phyloP scores from a whole-genome alignment of 2,329 filamentous ascomycete species.

The Epichloe gansuensis region DNA sequence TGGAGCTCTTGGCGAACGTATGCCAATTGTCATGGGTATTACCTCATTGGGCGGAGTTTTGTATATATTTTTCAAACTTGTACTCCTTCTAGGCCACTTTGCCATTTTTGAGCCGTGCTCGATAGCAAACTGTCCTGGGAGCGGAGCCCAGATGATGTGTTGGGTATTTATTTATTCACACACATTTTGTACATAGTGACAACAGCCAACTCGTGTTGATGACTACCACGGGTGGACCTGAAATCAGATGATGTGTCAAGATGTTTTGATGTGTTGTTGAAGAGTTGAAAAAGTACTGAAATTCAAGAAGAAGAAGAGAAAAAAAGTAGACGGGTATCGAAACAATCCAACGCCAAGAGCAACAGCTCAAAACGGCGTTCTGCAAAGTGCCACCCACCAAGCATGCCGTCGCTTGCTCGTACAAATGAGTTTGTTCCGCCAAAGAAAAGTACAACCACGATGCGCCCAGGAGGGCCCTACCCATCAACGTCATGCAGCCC shows the following conservation, averaged over 20 bases:
- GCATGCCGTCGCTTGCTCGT: too few relatives aligned
- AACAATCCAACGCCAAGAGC: not conserved
- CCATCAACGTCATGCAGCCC: not conserved
- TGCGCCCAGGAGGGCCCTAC: not conserved
- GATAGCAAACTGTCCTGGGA: not conserved
- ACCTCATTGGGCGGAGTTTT: conserved; percentile 8
- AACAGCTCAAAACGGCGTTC: not conserved
- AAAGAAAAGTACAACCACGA: too few relatives aligned
- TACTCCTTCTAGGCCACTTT: not conserved
- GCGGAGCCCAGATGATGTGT: not conserved
- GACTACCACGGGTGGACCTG: too few relatives aligned
- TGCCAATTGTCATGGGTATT: not conserved
- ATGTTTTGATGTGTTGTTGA: too few relatives aligned
- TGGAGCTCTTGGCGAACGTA: not conserved
- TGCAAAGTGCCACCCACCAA: not conserved
- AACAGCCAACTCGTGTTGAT: not conserved
- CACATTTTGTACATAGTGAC: not conserved
- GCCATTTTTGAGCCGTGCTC: not conserved
- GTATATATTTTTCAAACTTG: not conserved
- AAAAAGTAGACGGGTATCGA: not conserved
- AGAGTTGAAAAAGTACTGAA: too few relatives aligned
- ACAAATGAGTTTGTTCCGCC: too few relatives aligned
- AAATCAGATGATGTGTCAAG: too few relatives aligned
- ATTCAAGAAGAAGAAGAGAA: not conserved
- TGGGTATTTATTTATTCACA: not conserved